Evolutionary conservation across 768 basidiomycete genomes (phyloP), one percentile per base, ranked within the genome.

Genomic region (Pisolithus marmoratus): DNA sequence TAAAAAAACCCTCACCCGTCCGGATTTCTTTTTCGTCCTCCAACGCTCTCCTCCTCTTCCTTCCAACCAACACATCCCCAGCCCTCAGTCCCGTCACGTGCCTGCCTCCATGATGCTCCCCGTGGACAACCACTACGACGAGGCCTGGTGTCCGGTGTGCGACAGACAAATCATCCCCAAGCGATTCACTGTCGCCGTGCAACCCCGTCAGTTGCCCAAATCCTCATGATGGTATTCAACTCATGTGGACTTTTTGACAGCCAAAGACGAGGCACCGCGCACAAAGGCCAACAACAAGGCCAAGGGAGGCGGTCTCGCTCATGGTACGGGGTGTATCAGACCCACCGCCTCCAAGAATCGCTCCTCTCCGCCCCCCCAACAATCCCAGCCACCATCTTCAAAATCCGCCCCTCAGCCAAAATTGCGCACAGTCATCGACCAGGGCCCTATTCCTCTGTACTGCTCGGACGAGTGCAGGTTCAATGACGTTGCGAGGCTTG

Each of bases 111-210:
- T 48, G 46, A 71, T 34, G 34, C 34, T 34, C 34, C 14, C 34
- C 34, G 12, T 68, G 60, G 71, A 63, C 54, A 59, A 65, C 56
- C 63, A 70, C 62, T 75, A 83, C 71, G 87, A 88, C 71, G 77
- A 83, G 55, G 73, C 82, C 51, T 92, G 85, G 85, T 91, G 89
- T 77, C 85, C 86, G 46, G 81, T 80, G 62, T 92, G 90, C 74
- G 79, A 83, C 60, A 74, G 80, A 58, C 84, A 85, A 56, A 90
- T 92, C 58, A 71, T 80, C n/a, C 89, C 90, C n/a, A 88, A 87
- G 63, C 84, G 86, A 57, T 72, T 70, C 57, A 74, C 74, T 12
- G 76, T 87, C 52, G 67, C 79, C 29, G 62, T 81, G 50, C 58
- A 63, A 24, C 68, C 57, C 14, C 58, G 48, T 22, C 50, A 55